These are phyloP conservation scores for Dryas alaskensis DNA, from an alignment of 306 rosid species.

Conservation along the genomic window DNA sequence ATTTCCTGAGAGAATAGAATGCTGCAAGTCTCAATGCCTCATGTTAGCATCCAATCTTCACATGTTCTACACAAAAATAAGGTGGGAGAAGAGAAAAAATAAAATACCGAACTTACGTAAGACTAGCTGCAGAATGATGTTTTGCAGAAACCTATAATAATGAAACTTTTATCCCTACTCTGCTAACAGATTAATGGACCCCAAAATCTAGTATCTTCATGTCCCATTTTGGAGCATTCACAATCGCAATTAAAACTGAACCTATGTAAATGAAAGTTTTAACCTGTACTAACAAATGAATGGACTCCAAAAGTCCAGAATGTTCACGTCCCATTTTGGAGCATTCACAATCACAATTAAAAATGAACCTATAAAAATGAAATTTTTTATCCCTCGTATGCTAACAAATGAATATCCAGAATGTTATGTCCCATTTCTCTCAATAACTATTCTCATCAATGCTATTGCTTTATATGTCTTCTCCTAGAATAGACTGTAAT, in stretches of 20 bases:
- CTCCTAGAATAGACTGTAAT: background rate
- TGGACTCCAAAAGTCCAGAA: too few relatives aligned
- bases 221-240: too few relatives aligned
- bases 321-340: too few relatives aligned
- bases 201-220: background rate
- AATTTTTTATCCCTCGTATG: constrained; percentile 5
- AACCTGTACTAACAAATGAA: too few relatives aligned
- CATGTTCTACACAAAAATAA: background rate
- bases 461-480: background rate
- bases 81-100: background rate
- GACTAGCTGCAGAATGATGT: background rate
- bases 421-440: background rate
- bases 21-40: background rate
- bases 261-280: too few relatives aligned
- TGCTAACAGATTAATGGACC: constrained; percentile 14
- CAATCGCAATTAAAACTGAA: too few relatives aligned
- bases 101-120: background rate
- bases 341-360: background rate
- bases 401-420: constrained; percentile 15
- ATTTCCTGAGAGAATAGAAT: background rate
- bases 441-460: background rate
- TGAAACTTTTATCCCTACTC: background rate
- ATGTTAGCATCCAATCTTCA: background rate
- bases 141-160: background rate
- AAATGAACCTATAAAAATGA: background rate